Evolutionary conservation across 2,329 filamentous ascomycete genomes (phyloP).

Genomic region (Apiospora hydei): DNA sequence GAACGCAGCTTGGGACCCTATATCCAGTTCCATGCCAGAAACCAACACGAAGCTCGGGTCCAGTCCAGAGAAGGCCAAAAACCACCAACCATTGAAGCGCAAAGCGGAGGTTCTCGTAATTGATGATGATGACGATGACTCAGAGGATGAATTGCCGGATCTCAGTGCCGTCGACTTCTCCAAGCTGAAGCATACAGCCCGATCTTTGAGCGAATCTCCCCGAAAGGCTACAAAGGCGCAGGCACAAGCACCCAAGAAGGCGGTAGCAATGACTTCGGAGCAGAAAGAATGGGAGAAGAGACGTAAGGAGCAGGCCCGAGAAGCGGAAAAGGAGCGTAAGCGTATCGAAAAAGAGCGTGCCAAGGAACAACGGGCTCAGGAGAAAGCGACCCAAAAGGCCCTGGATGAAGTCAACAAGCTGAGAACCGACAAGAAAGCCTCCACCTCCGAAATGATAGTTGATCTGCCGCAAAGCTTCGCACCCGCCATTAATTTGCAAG

Average conservation of each 20-base stretch:
- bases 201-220: constrained; percentile 30
- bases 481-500: constrained; percentile 52
- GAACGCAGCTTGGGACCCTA: constrained; percentile 54
- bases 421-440: constrained; percentile 75
- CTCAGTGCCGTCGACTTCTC: constrained; percentile 49
- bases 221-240: constrained; percentile 30
- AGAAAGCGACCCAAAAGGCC: constrained; percentile 71
- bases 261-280: constrained; percentile 39
- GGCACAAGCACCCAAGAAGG: constrained; percentile 35
- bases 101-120: constrained; percentile 45
- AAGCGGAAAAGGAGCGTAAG: constrained; percentile 62
- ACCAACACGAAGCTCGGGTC: constrained; percentile 30
- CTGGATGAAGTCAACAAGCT: constrained; percentile 77
- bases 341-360: constrained; percentile 63
- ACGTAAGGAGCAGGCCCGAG: constrained; percentile 56
- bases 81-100: constrained; percentile 31
- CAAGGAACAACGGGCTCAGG: constrained; percentile 66
- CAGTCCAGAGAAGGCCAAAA: constrained; percentile 29
- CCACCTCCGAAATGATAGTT: constrained; percentile 79
- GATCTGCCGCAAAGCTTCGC: constrained; percentile 68
- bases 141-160: constrained; percentile 56
- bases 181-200: constrained; percentile 34
- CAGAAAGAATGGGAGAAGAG: constrained; percentile 48
- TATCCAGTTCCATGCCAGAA: constrained; percentile 61
- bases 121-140: constrained; percentile 37